Evolutionary conservation across 2,329 filamentous ascomycete species (phyloP).

Genomic region (Plectosphaerella cucumerina): DNA sequence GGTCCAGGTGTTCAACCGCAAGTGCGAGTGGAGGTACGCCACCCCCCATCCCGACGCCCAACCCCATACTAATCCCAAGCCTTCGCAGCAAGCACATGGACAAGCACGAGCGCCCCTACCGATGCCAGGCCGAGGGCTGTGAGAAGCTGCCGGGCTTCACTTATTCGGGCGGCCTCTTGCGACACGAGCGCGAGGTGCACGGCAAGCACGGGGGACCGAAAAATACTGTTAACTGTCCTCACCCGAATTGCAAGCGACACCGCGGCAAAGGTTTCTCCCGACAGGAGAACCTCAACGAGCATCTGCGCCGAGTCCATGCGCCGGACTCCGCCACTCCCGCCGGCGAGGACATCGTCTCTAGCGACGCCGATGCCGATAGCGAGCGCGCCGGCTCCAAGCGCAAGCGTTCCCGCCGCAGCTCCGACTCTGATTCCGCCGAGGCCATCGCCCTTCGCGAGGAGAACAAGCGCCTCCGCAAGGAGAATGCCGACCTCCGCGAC

Average conservation of each 20-base stretch:
- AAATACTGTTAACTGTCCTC: conserved; percentile 82
- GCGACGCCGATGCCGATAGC: conserved; percentile 43
- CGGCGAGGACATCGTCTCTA: conserved; percentile 32
- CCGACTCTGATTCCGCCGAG: conserved; percentile 25
- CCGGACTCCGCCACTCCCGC: conserved; percentile 35
- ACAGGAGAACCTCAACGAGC: conserved; percentile 91
- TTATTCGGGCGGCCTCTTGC: conserved; percentile 83
- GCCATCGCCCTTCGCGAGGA: conserved; percentile 55
- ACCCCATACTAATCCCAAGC: conserved; percentile 16
- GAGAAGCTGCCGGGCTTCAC: conserved; percentile 93
- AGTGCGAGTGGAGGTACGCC: conserved; percentile 90
- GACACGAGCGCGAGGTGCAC: conserved; percentile 92
- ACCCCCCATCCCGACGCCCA: background rate
- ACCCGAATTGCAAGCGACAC: conserved; percentile 83
- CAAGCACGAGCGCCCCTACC: conserved; percentile 91
- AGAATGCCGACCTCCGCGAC: conserved; percentile 56
- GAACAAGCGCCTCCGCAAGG: conserved; percentile 60
- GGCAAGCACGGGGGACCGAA: conserved; percentile 84
- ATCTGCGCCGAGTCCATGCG: conserved; percentile 84
- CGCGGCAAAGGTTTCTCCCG: conserved; percentile 86
- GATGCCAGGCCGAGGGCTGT: conserved; percentile 76
- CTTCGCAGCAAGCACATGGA: conserved; percentile 87
- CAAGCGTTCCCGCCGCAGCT: conserved; percentile 45
- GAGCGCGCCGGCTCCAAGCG: conserved; percentile 18
- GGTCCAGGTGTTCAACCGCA: conserved; percentile 65